A percentile compares a stretch with the other conserved stretches of the same genome.
Conservation (phyloP, 176 grass and related monocot genomes). For the Oryza australiensis region DNA sequence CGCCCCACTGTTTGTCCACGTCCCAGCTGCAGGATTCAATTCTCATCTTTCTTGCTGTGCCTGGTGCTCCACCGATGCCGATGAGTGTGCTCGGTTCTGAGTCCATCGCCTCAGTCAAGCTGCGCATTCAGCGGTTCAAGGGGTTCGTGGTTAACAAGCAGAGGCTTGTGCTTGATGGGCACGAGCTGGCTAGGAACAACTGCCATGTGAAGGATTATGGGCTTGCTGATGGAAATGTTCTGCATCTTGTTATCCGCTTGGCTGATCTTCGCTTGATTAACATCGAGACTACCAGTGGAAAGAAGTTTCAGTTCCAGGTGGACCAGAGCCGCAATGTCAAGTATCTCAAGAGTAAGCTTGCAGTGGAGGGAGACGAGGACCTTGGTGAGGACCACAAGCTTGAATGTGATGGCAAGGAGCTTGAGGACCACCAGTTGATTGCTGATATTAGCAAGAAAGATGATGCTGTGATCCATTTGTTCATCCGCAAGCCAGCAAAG, state of each 20-base stretch:
- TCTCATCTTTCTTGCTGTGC: slow-evolving; percentile 61
- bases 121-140: slow-evolving; percentile 68
- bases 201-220: slow-evolving; percentile 69
- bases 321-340: slow-evolving; percentile 50
- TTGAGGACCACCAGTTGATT: slow-evolving; percentile 67
- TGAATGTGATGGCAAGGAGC: slow-evolving; percentile 59
- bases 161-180: slow-evolving; percentile 68
- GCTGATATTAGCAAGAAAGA: slow-evolving; percentile 66
- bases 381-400: slow-evolving; percentile 52
- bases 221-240: slow-evolving; percentile 59
- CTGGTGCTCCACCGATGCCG: slow-evolving; percentile 55
- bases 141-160: slow-evolving; percentile 72
- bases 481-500: slow-evolving; percentile 64
- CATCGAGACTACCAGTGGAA: slow-evolving; percentile 55
- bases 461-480: slow-evolving; percentile 69
- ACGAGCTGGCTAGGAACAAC: slow-evolving; percentile 58
- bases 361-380: slow-evolving; percentile 46
- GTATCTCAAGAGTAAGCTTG: slow-evolving; percentile 63
- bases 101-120: slow-evolving; percentile 78
- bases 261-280: slow-evolving; percentile 63
- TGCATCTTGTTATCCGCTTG: slow-evolving; percentile 65
- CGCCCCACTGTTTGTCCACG: slow-evolving; percentile 36
- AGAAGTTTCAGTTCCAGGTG: slow-evolving; percentile 65
- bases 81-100: slow-evolving; percentile 62
- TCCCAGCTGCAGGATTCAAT: slow-evolving; percentile 52